Conservation (phyloP, 208 protist genomes). For the Leishmania turanica region DNA sequence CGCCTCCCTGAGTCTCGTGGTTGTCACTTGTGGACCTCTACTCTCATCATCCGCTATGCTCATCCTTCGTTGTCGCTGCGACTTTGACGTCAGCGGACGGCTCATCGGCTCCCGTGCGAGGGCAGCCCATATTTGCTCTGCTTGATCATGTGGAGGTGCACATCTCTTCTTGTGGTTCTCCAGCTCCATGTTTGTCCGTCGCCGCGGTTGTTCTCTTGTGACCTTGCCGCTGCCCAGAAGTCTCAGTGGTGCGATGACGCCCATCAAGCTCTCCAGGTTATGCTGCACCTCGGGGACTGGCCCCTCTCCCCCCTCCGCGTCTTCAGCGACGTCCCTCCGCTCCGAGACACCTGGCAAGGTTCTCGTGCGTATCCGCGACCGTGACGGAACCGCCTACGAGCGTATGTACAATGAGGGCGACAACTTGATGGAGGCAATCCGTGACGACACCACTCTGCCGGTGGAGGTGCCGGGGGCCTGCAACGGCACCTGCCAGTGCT, state of each 20-base stretch:
- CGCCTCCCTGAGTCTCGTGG: neutral
- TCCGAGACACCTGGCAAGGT: conserved; percentile 31
- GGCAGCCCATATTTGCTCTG: neutral
- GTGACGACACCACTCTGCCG: conserved; percentile 61
- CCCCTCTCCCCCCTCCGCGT: neutral
- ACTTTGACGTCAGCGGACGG: neutral
- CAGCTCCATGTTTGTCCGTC: neutral
- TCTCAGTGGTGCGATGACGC: neutral
- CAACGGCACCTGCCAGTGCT: conserved; percentile 93
- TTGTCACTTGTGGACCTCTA: neutral
- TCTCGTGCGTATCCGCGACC: conserved; percentile 34
- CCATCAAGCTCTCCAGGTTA: neutral
- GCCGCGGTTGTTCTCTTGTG: neutral
- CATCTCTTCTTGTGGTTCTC: neutral
- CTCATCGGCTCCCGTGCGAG: neutral
- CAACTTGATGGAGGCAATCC: conserved; percentile 89
- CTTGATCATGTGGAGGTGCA: neutral
- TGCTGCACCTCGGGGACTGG: neutral
- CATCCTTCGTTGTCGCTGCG: neutral
- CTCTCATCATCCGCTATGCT: neutral
- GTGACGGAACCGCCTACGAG: conserved; percentile 30
- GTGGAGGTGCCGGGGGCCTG: conserved; percentile 85
- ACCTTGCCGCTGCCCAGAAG: neutral
- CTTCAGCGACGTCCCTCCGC: neutral
- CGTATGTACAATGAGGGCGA: conserved; percentile 44